These are phyloP conservation scores for Colletotrichum orbiculare DNA, from an alignment of 2,329 filamentous ascomycete genomes.

Conservation along the genomic window DNA sequence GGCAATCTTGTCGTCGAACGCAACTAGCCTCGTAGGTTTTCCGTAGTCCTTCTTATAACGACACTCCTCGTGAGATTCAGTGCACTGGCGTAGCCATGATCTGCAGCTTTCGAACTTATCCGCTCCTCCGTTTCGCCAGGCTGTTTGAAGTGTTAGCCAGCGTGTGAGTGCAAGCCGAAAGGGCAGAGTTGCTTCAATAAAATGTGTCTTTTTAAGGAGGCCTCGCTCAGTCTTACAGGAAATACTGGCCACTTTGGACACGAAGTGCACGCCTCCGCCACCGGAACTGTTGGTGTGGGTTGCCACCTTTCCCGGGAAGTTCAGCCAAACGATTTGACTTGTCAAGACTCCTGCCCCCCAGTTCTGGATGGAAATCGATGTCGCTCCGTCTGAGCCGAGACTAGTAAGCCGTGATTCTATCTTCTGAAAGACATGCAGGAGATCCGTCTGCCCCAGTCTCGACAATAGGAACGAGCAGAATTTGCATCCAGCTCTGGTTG, in stretches of 20 bases:
- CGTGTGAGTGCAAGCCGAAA: too few species aligned
- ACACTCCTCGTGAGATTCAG: neutral
- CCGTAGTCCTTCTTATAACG: too few species aligned
- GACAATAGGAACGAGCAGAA: accelerated
- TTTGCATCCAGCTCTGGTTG: neutral
- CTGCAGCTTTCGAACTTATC: neutral
- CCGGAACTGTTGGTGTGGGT: neutral
- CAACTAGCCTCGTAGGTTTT: neutral
- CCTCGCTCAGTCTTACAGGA: neutral
- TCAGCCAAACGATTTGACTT: neutral
- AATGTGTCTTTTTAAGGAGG: too few species aligned
- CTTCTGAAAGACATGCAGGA: neutral
- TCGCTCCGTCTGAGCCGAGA: accelerated
- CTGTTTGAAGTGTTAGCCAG: neutral
- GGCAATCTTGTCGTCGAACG: accelerated
- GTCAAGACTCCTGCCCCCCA: too few species aligned
- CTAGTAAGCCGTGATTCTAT: neutral
- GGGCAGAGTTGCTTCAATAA: too few species aligned
- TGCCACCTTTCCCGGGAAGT: neutral
- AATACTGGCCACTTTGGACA: neutral
- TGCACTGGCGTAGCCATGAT: neutral
- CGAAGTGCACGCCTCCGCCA: neutral
- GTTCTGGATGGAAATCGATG: neutral
- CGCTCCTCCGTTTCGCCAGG: neutral
- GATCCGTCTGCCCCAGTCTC: accelerated